Conservation (phyloP, 2,329 filamentous ascomycete species). For the Elsinoe ampelina region DNA sequence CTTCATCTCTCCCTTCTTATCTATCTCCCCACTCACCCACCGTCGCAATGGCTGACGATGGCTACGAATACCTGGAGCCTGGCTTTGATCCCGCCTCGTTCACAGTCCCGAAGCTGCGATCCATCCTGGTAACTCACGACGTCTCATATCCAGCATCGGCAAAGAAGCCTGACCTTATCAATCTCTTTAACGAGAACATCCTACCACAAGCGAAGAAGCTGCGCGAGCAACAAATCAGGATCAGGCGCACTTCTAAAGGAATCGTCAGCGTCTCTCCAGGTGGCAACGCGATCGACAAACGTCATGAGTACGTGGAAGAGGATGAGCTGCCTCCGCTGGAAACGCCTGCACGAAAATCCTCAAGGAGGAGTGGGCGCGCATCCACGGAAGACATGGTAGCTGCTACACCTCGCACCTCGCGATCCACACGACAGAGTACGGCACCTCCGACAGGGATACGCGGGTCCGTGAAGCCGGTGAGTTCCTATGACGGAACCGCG, state of each 20-base stretch:
- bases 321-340: conserved; percentile 39
- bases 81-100: conserved; percentile 77
- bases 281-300: conserved; percentile 51
- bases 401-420: conserved; percentile 21
- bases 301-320: conserved; percentile 46
- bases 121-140: conserved; percentile 82
- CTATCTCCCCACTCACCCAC: not conserved
- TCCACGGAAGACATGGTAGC: conserved; percentile 43
- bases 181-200: conserved; percentile 71
- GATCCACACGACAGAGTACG: conserved; percentile 25
- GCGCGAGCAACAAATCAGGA: conserved; percentile 62
- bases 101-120: conserved; percentile 80
- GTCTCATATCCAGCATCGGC: conserved; percentile 77
- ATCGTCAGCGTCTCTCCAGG: conserved; percentile 61
- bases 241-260: conserved; percentile 77
- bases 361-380: conserved; percentile 20
- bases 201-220: conserved; percentile 70
- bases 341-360: conserved; percentile 19
- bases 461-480: not conserved
- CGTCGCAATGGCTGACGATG: conserved; percentile 34
- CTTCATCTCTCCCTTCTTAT: not conserved
- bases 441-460: conserved; percentile 26
- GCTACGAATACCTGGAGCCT: conserved; percentile 70
- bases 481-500: not conserved
- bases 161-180: conserved; percentile 82